phyloP scores from a whole-genome alignment of 805 yeast species.

The Candida montana region DNA sequence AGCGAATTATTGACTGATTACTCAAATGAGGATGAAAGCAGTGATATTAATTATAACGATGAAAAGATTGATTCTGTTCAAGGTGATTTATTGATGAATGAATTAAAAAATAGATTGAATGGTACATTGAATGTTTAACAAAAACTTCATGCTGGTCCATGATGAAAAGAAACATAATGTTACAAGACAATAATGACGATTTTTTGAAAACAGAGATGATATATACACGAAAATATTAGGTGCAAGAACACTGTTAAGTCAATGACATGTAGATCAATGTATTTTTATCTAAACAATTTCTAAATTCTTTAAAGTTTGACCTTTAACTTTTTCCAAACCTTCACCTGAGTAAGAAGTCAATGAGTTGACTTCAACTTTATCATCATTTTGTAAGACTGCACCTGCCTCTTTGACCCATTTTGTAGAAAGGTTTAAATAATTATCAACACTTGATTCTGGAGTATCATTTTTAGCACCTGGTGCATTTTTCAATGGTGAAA shows the following conservation, averaged over 20 bases:
- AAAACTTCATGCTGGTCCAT: slow-evolving; percentile 6
- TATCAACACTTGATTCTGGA: slow-evolving; percentile 72
- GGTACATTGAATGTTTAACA: not conserved
- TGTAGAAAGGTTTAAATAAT: slow-evolving; percentile 61
- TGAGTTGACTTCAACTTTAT: slow-evolving; percentile 72
- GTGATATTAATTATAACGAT: slow-evolving; percentile 12
- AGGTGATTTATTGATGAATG: slow-evolving; percentile 15
- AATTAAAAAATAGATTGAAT: slow-evolving; percentile 11
- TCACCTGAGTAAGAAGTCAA: slow-evolving; percentile 72
- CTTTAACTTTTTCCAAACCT: slow-evolving; percentile 53
- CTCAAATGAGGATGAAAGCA: not conserved
- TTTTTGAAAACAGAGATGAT: no score
- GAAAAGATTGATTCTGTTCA: slow-evolving; percentile 7
- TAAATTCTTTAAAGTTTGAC: slow-evolving; percentile 31
- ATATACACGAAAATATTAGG: no score
- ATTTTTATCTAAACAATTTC: slow-evolving; percentile 18
- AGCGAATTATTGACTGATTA: not conserved
- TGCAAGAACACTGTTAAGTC: no score
- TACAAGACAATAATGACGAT: no score
- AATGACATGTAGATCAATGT: not conserved
- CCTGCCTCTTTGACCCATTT: slow-evolving; percentile 71
- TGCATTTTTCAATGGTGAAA: slow-evolving; percentile 91
- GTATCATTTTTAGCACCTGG: slow-evolving; percentile 78
- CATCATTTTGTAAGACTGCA: slow-evolving; percentile 45
- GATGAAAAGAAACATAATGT: not conserved